Base-by-base conservation (phyloP, 306 rosid species). In the Inga laurina region DNA sequence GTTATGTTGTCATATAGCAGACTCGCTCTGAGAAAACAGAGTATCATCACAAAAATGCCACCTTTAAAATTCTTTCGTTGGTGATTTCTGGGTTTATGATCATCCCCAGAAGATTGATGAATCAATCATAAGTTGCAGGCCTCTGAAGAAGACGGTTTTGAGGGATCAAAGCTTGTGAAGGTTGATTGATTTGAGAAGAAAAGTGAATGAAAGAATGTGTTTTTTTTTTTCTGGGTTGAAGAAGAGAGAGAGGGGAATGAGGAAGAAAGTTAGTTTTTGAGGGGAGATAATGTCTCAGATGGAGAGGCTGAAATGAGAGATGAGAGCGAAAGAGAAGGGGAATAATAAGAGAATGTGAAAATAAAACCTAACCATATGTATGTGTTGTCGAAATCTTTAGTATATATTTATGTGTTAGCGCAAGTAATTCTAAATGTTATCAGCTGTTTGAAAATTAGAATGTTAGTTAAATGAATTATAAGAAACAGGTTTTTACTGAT, bases 261-360 rank as follows among this genome's bases (percentile, higher is more conserved):
- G 51, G 21, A 72, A 73, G 83, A 52, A 77, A 83, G 77, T 79
- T 86, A 68, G 84, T 81, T 82, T 83, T 71, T 76, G 15, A 56
- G 79, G 51, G 81, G 91, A 88, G 95, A 83, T 83, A 89, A 88
- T 76, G 34, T 90, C 93, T 88, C 82, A 49, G 32, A 74, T 68
- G n/a, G 46, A 57, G 91, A 85, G 95, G 93, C 77, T 85, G 62
- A 59, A 80, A 90, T 85, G 65, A 46, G 78, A 64, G 45, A 44
- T 65, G 79, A 69, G 34, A 3, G 88, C 93, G 90, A 91, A 88
- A 88, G 76, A 83, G 24, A 80, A 86, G 93, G 93, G 93, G 57
- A 45, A 22, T 7, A 57, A 80, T 7, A 1, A 48, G 77, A 43
- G 64, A 69, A 77, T 11, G 8, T 85, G 87, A 72, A 85, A 61